Conservation (phyloP, 2,329 filamentous ascomycete species). For the Tolypocladium nubicola region DNA sequence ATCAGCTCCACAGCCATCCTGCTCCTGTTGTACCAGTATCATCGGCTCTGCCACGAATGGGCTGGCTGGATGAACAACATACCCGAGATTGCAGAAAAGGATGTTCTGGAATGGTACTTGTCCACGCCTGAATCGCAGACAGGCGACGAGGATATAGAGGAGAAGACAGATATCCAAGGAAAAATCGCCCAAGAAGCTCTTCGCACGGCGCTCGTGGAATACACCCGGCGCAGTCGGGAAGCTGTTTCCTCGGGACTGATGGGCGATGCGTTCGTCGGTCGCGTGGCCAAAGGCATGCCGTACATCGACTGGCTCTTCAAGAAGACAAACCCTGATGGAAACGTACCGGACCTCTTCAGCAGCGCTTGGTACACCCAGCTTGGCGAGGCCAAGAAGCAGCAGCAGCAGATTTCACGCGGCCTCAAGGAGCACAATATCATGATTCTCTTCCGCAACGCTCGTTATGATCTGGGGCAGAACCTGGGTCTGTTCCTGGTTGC, state of each 20-base stretch:
- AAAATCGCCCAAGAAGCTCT: constrained; percentile 17
- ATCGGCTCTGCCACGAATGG: constrained; percentile 46
- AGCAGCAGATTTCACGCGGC: constrained; percentile 21
- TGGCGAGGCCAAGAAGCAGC: constrained; percentile 20
- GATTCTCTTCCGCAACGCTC: constrained; percentile 23
- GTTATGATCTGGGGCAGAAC: constrained; percentile 24
- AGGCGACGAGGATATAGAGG: constrained; percentile 7
- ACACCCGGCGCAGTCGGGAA: constrained; percentile 5
- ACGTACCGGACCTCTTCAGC: constrained; percentile 18
- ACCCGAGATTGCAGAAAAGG: constrained; percentile 35
- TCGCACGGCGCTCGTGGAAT: constrained; percentile 22
- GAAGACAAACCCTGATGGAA: constrained; percentile 16
- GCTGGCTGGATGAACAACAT: constrained; percentile 45
- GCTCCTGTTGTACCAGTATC: constrained; percentile 39
- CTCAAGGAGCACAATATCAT: constrained; percentile 28
- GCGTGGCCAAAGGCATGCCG: constrained; percentile 17
- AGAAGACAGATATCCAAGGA: constrained; percentile 1
- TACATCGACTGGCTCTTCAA: constrained; percentile 24
- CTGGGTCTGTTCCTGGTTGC: constrained; percentile 26
- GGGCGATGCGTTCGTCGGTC: constrained; percentile 5
- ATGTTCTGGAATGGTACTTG: constrained; percentile 38
- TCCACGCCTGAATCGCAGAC: constrained; percentile 11
- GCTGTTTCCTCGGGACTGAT: background rate
- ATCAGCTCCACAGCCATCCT: constrained; percentile 42
- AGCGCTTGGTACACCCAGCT: constrained; percentile 24